Base-by-base conservation (phyloP, 176 grass and related monocot genomes). In the Carex kokanica region DNA sequence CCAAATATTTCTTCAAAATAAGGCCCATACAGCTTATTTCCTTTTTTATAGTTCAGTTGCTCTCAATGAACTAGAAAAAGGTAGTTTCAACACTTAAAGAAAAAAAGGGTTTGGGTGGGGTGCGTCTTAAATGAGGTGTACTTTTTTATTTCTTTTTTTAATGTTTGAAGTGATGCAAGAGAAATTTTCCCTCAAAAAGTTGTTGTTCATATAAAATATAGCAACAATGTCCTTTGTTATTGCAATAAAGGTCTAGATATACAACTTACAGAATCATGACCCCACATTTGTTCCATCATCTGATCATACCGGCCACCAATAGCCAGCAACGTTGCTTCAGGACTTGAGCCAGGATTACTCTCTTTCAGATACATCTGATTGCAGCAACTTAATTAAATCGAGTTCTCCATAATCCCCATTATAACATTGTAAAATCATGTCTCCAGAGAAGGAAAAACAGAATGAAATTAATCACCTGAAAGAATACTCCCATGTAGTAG, bases 301-400 rank as follows among this genome's bases (percentile, higher is more conserved):
- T 85, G 25, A 93, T 98, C 95, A 84, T 94, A 94, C 64, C 92
- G 90, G 1, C 95, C 95, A 53, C 95, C 95, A 94, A 93, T 88
- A 82, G 92, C 95, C 21, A 98, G 78, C 62, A 98, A 87, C n/a
- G 87, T 93, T 82, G 90, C 87, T 58, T 98, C 88, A 81, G 83
- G 83, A 86, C 69, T 73, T 75, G 78, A 62, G 67, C 59, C 79
- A 86, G 81, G 85, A 43, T 80, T 88, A 65, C 78, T 88, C 88
- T 98, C 95, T 90, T 92, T 93, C 55, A 90, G 83, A 81, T 98
- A 98, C 68, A 98, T 77, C 95, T 98, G 83, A 62, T 36, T 55
- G 38, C 47, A 81, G 73, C 55, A 57, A 79, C 83, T 21, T 58
- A 83, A 86, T 20, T 51, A 83, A 32, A 15, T 13, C 41, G 66